Base-by-base conservation (phyloP, 202 grass and related monocot species). In the Schoenoplectus tabernaemontani region DNA sequence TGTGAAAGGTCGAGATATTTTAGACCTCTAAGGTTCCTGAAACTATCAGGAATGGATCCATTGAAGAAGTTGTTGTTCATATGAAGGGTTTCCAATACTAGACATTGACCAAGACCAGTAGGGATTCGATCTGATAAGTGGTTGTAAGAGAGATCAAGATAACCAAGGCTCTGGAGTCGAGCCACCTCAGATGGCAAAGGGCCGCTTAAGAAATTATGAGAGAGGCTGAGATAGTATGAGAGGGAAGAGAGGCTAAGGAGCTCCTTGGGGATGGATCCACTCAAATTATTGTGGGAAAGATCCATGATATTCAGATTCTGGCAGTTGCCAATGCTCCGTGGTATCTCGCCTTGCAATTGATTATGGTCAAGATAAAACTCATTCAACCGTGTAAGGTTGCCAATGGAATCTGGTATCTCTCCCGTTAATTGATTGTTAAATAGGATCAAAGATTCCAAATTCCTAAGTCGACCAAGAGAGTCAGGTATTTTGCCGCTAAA, bases 401-500 rank as follows among this genome's bases (percentile, higher is more conserved):
- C 84, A 33, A 89, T 51, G 19, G 78, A 89, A 4, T 42, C 28
- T 70, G 84, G 87, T 62, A 89, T 80, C 2, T n/a, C 0, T 8
- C 82, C 85, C 10, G 32, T 23, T 58, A 90, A 82, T 3, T 26
- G 1, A 61, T 87, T 87, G 15, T 2, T 5, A 1, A 1, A 1
- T 43, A 88, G 3, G 0, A 0, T 0, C 22, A 85, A 11, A 43
- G 0, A 0, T 41, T 82, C 68, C 4, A 88, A 5, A 0, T n/a
- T 82, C 7, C 6, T 9, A 0, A 85, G 78, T 12, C 24, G n/a
- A 3, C 83, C 78, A 13, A 88, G 23, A 22, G 70, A 82, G 7
- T 71, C 38, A 1, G 82, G 83, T 19, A 88, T 4, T 0, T 24
- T 58, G 33, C 70, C 78, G 8, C 33, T 73, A 47, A 88, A 85